phyloP scores from a whole-genome alignment of 805 yeast genomes.

The Yarrowia sp. region DNA sequence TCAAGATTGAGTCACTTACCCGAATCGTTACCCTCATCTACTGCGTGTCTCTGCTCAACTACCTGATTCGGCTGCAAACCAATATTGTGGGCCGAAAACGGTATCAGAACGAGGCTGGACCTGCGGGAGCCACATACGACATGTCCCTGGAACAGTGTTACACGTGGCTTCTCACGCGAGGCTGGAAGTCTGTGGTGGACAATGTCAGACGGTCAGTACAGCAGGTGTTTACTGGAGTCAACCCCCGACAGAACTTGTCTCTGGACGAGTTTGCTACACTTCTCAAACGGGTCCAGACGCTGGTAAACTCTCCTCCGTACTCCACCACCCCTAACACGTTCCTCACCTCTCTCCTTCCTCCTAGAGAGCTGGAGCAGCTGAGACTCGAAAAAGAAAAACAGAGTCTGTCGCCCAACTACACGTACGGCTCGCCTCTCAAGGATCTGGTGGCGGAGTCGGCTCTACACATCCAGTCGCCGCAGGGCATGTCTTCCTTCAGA shows the following conservation, averaged over 20 bases:
- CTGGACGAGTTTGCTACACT: slow-evolving; percentile 61
- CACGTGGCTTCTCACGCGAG: slow-evolving; percentile 93
- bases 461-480: slow-evolving; percentile 55
- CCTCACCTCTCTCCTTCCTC: slow-evolving; percentile 55
- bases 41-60: slow-evolving; percentile 67
- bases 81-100: slow-evolving; percentile 88
- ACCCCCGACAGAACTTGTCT: slow-evolving; percentile 75
- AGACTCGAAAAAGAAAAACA: slow-evolving; percentile 18
- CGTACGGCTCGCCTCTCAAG: slow-evolving; percentile 43
- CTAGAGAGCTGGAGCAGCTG: slow-evolving; percentile 59
- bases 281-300: slow-evolving; percentile 49
- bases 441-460: slow-evolving; percentile 52
- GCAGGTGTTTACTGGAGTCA: slow-evolving; percentile 65
- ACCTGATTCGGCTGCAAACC: slow-evolving; percentile 83
- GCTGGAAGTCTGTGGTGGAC: slow-evolving; percentile 70
- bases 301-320: slow-evolving; percentile 51
- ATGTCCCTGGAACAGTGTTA: slow-evolving; percentile 58
- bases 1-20: slow-evolving; percentile 76
- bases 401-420: slow-evolving; percentile 35
- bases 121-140: slow-evolving; percentile 19
- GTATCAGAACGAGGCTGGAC: slow-evolving; percentile 52
- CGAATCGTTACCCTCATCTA: slow-evolving; percentile 76
- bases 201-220: slow-evolving; percentile 63
- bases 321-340: slow-evolving; percentile 44
- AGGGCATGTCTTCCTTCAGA: slow-evolving; percentile 53